These are phyloP conservation scores for Acanthamoeba healyi DNA, from an alignment of 208 protist genomes.

Conservation along the genomic window DNA sequence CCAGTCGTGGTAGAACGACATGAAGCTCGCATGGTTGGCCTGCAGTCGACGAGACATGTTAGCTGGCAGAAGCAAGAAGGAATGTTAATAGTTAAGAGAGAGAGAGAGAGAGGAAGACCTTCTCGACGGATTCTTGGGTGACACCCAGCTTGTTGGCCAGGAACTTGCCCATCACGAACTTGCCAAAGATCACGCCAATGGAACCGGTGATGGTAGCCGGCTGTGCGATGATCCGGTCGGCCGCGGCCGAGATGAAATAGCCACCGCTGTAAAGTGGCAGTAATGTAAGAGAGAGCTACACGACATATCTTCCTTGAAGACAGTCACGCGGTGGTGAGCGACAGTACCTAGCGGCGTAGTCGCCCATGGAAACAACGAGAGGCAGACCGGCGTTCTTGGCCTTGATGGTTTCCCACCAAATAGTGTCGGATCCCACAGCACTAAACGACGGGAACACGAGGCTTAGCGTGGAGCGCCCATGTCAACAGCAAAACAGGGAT, in stretches of 20 bases:
- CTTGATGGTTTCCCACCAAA: constrained; percentile 65
- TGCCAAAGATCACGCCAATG: constrained; percentile 52
- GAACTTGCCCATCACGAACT: constrained; percentile 46
- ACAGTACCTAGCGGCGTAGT: constrained; percentile 56
- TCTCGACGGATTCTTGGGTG: constrained; percentile 38
- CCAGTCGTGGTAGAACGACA: not conserved
- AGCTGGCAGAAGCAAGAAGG: not conserved
- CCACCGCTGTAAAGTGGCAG: constrained; percentile 27
- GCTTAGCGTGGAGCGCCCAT: not conserved
- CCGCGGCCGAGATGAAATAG: constrained; percentile 44
- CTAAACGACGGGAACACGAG: no score
- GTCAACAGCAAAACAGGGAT: no score
- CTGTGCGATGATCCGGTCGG: constrained; percentile 47
- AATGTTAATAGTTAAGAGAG: no score
- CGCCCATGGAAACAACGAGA: constrained; percentile 68
- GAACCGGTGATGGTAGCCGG: constrained; percentile 63
- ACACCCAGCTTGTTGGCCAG: constrained; percentile 38
- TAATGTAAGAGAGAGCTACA: not conserved
- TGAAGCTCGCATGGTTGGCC: constrained; percentile 25
- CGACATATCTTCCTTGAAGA: no score
- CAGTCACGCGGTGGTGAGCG: not conserved
- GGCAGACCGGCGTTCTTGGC: constrained; percentile 22
- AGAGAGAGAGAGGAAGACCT: not conserved
- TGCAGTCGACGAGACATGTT: not conserved
- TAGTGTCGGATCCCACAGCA: constrained; percentile 53